Base-by-base conservation (phyloP, 148 eudicot species). In the Diospyros kaki region DNA sequence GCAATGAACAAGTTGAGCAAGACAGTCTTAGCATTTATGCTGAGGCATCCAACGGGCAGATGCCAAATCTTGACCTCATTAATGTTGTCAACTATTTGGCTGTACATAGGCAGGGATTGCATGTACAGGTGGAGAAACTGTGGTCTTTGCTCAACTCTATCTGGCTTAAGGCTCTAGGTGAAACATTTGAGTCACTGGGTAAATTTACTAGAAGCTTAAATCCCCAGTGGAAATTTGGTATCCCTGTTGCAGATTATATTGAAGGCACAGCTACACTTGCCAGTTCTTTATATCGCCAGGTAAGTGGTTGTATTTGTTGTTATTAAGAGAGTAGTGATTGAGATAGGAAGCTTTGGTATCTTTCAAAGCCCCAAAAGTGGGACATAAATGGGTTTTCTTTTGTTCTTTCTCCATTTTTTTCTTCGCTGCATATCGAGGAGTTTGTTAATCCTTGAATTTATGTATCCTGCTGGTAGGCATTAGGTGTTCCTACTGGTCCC, bases 51-150 rank as follows among this genome's bases (percentile, higher is more conserved):
- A 95, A 95, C 69, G 99, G 97, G 68, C 99, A 95, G 72, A 95
- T 95, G 97, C 99, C 99, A 78, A 95, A 95, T 78, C 89, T 95
- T 69, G 99, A 95, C 79, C 96, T 95, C 72, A 90, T 95, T 64
- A 95, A 93, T 77, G 84, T 93, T 74, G 97, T 91, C 71, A 88
- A 91, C 84, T 89, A 92, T 83, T 81, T 95, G 82, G 99, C 97
- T 7, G 99, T 89, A 58, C 94, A 95, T 76, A 86, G 90, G 66
- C 97, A 92, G 53, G 91, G 97, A 72, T 83, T 90, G 76, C 83
- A 71, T 68, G 96, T 92, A 73, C 83, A 82, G 84, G 93, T 95
- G 77, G 93, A 86, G 6, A 91, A 87, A 70, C n/a, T 87, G 15
- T 82, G 79, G 89, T 87, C 88, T 40, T 84, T 92, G 65, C 69